Evolutionary conservation across 306 rosid species (phyloP), one percentile per base, ranked within the genome.

Genomic region (Spatholobus suberectus): DNA sequence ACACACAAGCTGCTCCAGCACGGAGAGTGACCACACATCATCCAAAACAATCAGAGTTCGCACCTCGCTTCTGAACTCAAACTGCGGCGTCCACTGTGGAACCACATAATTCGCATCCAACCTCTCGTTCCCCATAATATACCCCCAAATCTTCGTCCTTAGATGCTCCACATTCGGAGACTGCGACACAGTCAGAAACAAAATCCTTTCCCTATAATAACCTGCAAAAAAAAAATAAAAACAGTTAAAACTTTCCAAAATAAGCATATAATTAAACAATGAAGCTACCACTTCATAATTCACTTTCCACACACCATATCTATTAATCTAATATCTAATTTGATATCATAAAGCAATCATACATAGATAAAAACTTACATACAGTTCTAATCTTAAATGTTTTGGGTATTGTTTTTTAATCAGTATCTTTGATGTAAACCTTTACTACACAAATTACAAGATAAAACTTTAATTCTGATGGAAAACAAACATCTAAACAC

Each of bases 141-240:
- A 87, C 35, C 87, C 90, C 91, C 95, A 91, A 76, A 95, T 89
- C 54, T 78, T 86, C 4, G 88, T 78, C 67, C 90, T 93, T 40
- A 95, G 44, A 13, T 86, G 92, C 32, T 93, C 94, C 76, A 90
- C 78, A 73, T 95, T 88, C 14, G 98, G 99, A 32, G 99, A 95
- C 71, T 93, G 99, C 20, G 97, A 93, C 4, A 95, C 96, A 4
- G 98, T 93, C 51, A 95, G 76, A 88, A 90, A 92, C 91, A 95
- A 81, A 37, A 95, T 90, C 70, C 86, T 93, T 70, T 88, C 92
- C 4, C 72, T 84, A 73, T 90, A 93, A 83, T 92, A 79, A 59
- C 89, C 99, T 93, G 91, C 71, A 79, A 51, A 54, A 14, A 72
- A 0, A 29, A 29, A n/a, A n/a, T n/a, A 12, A n/a, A 2, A 40